Percentiles rank a stretch among this genome's conserved stretches.
Evolutionary conservation across 768 basidiomycete species (phyloP).

Genomic region (Saitozyma sp.): DNA sequence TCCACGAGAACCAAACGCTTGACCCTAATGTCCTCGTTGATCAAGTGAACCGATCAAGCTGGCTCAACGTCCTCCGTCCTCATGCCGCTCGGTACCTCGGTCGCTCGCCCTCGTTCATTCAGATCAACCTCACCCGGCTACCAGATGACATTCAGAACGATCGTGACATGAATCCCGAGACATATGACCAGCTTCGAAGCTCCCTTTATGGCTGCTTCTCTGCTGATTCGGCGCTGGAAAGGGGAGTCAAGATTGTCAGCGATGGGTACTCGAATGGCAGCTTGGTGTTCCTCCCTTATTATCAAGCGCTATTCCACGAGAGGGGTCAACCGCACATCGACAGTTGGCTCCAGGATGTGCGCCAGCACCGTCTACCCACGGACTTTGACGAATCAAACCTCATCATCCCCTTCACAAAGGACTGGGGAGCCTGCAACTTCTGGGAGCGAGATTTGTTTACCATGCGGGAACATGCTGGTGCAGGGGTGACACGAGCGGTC

Average conservation of each 20-base stretch:
- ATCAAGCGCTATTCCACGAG: conserved; percentile 22
- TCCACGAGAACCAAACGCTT: conserved; percentile 8
- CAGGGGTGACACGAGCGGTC: conserved; percentile 2
- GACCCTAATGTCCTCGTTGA: conserved; percentile 14
- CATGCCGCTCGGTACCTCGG: conserved; percentile 13
- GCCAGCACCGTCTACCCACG: conserved; percentile 9
- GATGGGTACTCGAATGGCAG: conserved; percentile 13
- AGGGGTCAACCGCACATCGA: conserved; percentile 5
- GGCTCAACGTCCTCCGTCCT: conserved; percentile 16
- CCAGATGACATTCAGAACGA: conserved; percentile 17
- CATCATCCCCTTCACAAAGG: conserved; percentile 31
- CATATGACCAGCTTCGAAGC: conserved; percentile 11
- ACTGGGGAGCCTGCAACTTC: conserved; percentile 25
- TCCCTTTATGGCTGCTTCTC: conserved; percentile 19
- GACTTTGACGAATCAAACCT: conserved; percentile 19
- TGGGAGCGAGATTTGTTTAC: conserved; percentile 19
- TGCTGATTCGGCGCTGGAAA: conserved; percentile 27
- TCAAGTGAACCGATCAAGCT: conserved; percentile 11
- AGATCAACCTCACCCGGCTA: conserved; percentile 16
- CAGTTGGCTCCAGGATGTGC: conserved; percentile 5
- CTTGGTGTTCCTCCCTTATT: conserved; percentile 25
- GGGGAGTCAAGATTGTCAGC: conserved; percentile 12
- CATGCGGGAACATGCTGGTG: conserved; percentile 15
- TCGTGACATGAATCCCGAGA: conserved; percentile 15
- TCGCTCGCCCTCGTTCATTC: conserved; percentile 11